Base-by-base conservation (phyloP, 139 green algal genomes). In the Micractinium conductrix region DNA sequence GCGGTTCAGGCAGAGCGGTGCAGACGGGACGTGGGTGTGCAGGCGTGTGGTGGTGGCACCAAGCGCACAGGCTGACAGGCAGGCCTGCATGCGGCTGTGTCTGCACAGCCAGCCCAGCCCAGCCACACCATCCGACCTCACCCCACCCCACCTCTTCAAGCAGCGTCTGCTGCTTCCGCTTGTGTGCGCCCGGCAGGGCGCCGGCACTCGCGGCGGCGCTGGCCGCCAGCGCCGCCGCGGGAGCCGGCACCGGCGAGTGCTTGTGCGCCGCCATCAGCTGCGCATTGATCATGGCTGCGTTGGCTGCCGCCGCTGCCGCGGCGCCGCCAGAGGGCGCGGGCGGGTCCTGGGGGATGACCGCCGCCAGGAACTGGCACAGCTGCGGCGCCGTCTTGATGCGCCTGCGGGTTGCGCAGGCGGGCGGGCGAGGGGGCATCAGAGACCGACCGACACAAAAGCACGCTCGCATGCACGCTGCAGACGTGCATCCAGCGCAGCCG, bases 281-380 rank as follows among this genome's bases (percentile, higher is more conserved):
- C 62, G 62, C 14, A 10, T 12, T 28, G 26, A 12, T 69, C 4
- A 55, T 12, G 12, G 17, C 28, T 10, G 74, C 55, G 24, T 53
- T 24, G 37, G 53, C 75, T 24, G 75, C 75, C 7, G 53, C 53
- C 3, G 50, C 38, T 1, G 75, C 75, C 0, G 75, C 53, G 37
- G 75, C 75, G 8, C 50, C 65, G 53, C 75, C 75, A 2, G 50
- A 33, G 1, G 75, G 50, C 9, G 75, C 75, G 6, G 53, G 75
- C 37, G 75, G 75, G 75, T 71, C 75, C 26, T 81, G 75, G 3
- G 75, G 75, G 7, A 81, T 26, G 21, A 81, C 75, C 2, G 53
- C 75, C 1, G 35, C 28, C 75, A 81, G 75, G 53, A 81, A 81
- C 75, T 81, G 75, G 38, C 37, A 38, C 53, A 81, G 75, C 53